A percentile compares a stretch with the other conserved stretches of the same genome.
Evolutionary conservation across 1,284 basidiomycete species (phyloP).

Genomic region (Cystobasidium slooffiae): DNA sequence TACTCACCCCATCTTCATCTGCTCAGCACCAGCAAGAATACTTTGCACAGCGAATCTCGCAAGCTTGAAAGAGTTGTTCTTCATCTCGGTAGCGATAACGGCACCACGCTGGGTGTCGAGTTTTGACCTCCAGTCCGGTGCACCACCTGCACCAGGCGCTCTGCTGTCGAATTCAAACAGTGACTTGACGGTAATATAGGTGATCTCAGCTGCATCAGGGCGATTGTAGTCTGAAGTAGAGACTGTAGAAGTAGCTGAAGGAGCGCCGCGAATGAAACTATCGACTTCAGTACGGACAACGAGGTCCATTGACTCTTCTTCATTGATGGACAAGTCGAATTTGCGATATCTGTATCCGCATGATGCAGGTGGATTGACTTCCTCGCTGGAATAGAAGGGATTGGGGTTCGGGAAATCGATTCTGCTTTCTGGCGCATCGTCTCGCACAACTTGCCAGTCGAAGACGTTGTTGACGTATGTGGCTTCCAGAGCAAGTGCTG

Average conservation of each 20-base stretch:
- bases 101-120: conserved; percentile 96
- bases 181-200: conserved; percentile 85
- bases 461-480: conserved; percentile 99
- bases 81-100: conserved; percentile 99
- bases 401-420: conserved; percentile 82
- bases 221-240: conserved; percentile 61
- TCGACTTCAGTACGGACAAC: conserved; percentile 97
- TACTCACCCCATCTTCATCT: conserved; percentile 93
- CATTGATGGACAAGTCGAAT: conserved; percentile 87
- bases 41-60: conserved; percentile 98
- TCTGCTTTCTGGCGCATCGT: conserved; percentile 62
- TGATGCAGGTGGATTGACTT: conserved; percentile 91
- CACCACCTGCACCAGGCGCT: conserved; percentile 84
- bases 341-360: conserved; percentile 96
- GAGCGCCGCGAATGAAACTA: conserved; percentile 71
- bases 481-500: conserved; percentile 91
- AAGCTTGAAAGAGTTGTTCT: conserved; percentile 98
- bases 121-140: conserved; percentile 95
- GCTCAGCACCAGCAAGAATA: conserved; percentile 91
- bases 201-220: conserved; percentile 58
- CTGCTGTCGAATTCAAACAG: conserved; percentile 97
- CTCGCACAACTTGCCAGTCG: conserved; percentile 90
- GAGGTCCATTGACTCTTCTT: conserved; percentile 88
- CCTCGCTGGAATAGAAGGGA: conserved; percentile 93
- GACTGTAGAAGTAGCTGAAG: conserved; percentile 59